phyloP scores from a whole-genome alignment of 1,284 basidiomycete species.

The Anthracocystis walkeri region DNA sequence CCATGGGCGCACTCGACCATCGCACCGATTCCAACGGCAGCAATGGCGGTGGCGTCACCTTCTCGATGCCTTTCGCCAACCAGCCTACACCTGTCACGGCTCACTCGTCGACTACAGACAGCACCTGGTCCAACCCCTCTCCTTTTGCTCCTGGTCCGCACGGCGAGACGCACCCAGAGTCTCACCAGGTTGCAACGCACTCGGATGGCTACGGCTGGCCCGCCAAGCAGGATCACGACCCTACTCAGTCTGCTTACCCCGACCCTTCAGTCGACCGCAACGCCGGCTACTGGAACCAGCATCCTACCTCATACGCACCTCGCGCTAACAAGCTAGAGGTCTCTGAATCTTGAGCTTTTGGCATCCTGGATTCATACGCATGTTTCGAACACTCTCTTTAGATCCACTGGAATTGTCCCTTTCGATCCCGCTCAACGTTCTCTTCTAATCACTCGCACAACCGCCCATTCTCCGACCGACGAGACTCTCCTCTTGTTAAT shows the following conservation, averaged over 20 bases:
- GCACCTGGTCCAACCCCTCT: conserved; percentile 48
- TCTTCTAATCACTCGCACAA: conserved; percentile 11
- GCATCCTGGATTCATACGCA: not conserved
- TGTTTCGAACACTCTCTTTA: conserved; percentile 1
- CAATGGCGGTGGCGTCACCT: conserved; percentile 44
- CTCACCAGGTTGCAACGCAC: conserved; percentile 33
- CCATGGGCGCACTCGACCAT: conserved; percentile 33
- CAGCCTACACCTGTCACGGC: conserved; percentile 32
- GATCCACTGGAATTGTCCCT: conserved; percentile 7
- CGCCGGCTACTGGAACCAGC: conserved; percentile 47
- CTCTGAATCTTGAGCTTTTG: conserved; percentile 19
- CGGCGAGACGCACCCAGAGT: conserved; percentile 35
- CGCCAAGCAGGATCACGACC: conserved; percentile 71
- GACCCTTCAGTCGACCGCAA: conserved; percentile 37
- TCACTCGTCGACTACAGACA: conserved; percentile 35
- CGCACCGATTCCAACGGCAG: conserved; percentile 34
- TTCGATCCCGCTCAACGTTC: not conserved
- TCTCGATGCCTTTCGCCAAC: conserved; percentile 48
- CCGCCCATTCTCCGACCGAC: conserved; percentile 11
- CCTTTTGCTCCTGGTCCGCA: conserved; percentile 48
- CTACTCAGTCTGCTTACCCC: conserved; percentile 69
- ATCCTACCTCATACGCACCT: conserved; percentile 36
- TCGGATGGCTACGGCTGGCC: conserved; percentile 49
- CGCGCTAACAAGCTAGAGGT: conserved; percentile 41
- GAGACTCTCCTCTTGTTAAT: not conserved